Conservation (phyloP, 768 basidiomycete genomes). For the Chalciporus chontae region DNA sequence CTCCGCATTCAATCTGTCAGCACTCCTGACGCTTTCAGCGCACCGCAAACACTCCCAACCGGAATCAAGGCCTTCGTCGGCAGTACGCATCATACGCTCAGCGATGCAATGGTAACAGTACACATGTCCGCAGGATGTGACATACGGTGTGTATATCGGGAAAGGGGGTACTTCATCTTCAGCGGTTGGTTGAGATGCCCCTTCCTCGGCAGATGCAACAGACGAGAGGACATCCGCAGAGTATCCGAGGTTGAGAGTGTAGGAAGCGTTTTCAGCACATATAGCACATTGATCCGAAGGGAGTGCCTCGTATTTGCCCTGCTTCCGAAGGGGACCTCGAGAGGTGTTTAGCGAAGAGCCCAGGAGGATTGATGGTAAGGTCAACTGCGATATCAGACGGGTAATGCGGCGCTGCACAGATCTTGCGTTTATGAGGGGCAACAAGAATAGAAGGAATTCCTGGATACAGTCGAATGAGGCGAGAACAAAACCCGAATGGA, state of each 20-base stretch:
- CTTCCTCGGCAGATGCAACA: conserved; percentile 19
- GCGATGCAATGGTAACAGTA: conserved; percentile 96
- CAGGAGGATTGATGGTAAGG: conserved; percentile 30
- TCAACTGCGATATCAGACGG: conserved; percentile 30
- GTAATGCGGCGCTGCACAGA: conserved; percentile 56
- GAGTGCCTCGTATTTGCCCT: conserved; percentile 69
- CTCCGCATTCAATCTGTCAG: conserved; percentile 50
- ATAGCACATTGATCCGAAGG: conserved; percentile 82
- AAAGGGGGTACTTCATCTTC: conserved; percentile 45
- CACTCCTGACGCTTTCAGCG: conserved; percentile 56
- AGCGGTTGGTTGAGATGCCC: conserved; percentile 10
- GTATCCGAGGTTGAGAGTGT: conserved; percentile 54
- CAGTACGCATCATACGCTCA: conserved; percentile 71
- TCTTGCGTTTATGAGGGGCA: conserved; percentile 78
- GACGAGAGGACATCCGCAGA: conserved; percentile 45
- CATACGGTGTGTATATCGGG: conserved; percentile 79
- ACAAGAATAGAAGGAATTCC: conserved; percentile 93
- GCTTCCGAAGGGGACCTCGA: conserved; percentile 14
- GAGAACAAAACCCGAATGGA: not conserved
- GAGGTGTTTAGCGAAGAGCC: conserved; percentile 21
- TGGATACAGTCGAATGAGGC: conserved; percentile 31
- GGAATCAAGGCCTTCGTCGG: conserved; percentile 53
- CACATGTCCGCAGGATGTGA: conserved; percentile 76
- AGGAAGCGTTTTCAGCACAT: conserved; percentile 74
- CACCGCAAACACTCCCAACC: conserved; percentile 88